Evolutionary conservation across 306 rosid species (phyloP), one percentile per base, ranked within the genome.

Genomic region (Spatholobus suberectus): DNA sequence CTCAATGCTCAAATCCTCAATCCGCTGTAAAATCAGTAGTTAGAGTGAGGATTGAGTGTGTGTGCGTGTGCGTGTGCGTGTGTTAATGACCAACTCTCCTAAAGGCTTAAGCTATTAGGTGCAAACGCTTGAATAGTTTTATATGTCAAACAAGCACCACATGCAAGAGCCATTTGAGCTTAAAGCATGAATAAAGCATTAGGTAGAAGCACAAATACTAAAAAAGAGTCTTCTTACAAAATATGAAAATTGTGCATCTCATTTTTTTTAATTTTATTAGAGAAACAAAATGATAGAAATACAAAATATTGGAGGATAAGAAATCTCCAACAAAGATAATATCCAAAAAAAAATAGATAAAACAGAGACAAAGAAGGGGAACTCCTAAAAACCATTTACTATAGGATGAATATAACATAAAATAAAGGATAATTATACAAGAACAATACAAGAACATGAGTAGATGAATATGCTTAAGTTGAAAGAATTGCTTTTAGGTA

Each of bases 371-470:
- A 66, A 10, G 74, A 46, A 44, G 52, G 23, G 35, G n/a, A 78
- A 78, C n/a, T 66, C 23, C 40, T 21, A 32, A 55, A 54, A 26
- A 11, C n/a, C 32, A 2, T 26, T 55, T 23, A 55, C 47, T 54
- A 27, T 40, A 13, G 46, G 43, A 78, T 18, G 49, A 70, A 79
- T 26, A 58, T 8, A 76, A 62, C 67, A 41, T n/a, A 83, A 7
- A 75, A 27, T 40, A 52, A 61, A 69, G 52, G 76, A 57, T 41
- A 51, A 29, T 54, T 73, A 66, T 41, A 68, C 80, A 78, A 49
- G 54, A 83, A 17, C 29, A 61, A 17, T 49, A 24, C 81, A 68
- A 70, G 61, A 77, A 77, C 27, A 43, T 38, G 58, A 62, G 43
- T 29, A 78, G 13, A 49, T 10, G 66, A 68, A 70, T 43, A 52